Base-by-base conservation (phyloP, 495 filamentous ascomycete genomes). In the Acidiella bohemica region DNA sequence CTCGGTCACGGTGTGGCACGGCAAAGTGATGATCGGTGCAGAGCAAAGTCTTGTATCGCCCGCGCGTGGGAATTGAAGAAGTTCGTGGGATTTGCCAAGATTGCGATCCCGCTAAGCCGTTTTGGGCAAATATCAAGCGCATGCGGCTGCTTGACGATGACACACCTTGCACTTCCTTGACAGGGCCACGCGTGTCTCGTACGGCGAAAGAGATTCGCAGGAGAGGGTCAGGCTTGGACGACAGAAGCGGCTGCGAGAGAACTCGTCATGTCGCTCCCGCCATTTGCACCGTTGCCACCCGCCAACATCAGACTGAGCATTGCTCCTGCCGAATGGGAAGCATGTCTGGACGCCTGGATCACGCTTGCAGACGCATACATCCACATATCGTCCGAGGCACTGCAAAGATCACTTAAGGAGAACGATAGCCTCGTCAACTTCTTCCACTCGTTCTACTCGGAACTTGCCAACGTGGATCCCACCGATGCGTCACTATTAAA, bases 311-410 rank as follows among this genome's bases (percentile, higher is more conserved):
- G 77, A 47, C 69, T 71, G 22, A 68, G 68, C 41, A 67, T 92
- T 23, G 61, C 67, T 7, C 68, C 75, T 1, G 61, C 70, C 22
- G 83, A 92, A 59, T 92, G 84, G 85, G 71, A 78, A 39, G 65
- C 70, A 24, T 87, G 79, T 56, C 58, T 90, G 13, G 75, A 84
- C 54, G 78, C 81, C 29, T 93, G 84, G 85, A 59, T 78, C 14
- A 53, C 71, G 7, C 62, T 92, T 3, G 55, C 75, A 18, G 67
- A 74, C 20, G 65, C 72, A 31, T 71, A 84, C 46, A 57, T 93
- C 7, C 71, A 68, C 22, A 48, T 78, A 2, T 55, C 75, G 2
- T 60, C 66, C 13, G 46, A 69, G 27, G 60, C 68, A 2, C 81
- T 84, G 43, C 27, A 47, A 18, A 49, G 59, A 18, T 68, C 75